phyloP scores from a whole-genome alignment of 192 early-diverging fungal species.

The Rhizoclosmatium globosum region DNA sequence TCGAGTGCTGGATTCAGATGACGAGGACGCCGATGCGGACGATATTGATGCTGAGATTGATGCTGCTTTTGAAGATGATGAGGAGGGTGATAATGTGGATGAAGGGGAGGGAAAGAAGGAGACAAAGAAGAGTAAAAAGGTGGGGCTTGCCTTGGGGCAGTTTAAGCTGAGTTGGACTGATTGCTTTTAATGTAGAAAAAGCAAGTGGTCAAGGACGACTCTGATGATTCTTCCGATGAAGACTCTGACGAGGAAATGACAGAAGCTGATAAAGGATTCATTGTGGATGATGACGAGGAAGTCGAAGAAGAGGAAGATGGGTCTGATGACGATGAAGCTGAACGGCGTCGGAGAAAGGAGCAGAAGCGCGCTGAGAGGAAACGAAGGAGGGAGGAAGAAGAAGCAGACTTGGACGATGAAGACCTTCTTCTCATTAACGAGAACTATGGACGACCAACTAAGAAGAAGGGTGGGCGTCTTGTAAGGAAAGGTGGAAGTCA shows the following conservation, averaged over 20 bases:
- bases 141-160: not conserved
- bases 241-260: conserved; percentile 55
- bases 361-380: conserved; percentile 59
- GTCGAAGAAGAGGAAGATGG: conserved; percentile 62
- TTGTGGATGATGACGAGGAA: conserved; percentile 63
- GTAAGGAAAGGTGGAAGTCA: not conserved
- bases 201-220: conserved; percentile 1
- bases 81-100: conserved; percentile 33
- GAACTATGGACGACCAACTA: conserved; percentile 68
- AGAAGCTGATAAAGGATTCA: conserved; percentile 59
- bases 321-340: conserved; percentile 56
- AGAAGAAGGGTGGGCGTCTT: conserved; percentile 51
- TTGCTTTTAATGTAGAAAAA: not conserved
- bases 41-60: conserved; percentile 1
- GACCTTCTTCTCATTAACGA: conserved; percentile 92
- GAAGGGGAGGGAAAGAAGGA: conserved; percentile 7
- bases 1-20: too few relatives aligned
- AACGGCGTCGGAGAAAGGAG: not conserved
- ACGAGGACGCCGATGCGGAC: not conserved
- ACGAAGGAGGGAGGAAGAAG: conserved; percentile 57
- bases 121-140: conserved; percentile 16
- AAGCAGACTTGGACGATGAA: conserved; percentile 90
- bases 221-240: conserved; percentile 41
- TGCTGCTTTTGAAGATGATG: conserved; percentile 33
- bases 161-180: not conserved